phyloP scores from a whole-genome alignment of 2,329 filamentous ascomycete genomes.

The Sarocladium brachiariae region DNA sequence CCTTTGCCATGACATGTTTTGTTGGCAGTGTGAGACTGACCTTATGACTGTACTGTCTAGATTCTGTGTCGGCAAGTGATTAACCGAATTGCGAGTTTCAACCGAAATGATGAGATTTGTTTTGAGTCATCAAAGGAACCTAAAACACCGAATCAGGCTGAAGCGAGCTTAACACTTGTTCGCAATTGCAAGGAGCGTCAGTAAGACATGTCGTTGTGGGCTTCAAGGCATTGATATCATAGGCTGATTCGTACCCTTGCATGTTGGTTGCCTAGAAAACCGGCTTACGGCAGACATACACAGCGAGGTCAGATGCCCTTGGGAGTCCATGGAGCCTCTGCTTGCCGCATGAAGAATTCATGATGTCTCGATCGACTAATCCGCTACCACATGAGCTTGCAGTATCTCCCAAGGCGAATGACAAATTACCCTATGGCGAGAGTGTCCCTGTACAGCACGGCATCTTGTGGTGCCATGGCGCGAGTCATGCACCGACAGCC shows the following conservation, averaged over 20 bases:
- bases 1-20: neutral
- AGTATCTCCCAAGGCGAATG: neutral
- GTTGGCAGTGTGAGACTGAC: neutral
- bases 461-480: neutral
- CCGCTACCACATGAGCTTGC: neutral
- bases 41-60: conserved; percentile 22
- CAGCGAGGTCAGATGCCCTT: neutral
- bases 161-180: neutral
- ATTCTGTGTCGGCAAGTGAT: conserved; percentile 50
- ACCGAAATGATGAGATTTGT: neutral
- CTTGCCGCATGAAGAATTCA: neutral
- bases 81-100: neutral
- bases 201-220: neutral
- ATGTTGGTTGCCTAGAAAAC: conserved; percentile 2
- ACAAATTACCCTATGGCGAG: neutral
- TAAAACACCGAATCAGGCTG: neutral
- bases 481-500: conserved; percentile 5
- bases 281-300: conserved; percentile 7
- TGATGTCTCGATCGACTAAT: neutral
- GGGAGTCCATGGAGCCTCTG: neutral
- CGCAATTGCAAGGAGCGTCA: neutral
- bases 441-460: neutral
- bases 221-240: neutral
- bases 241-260: neutral
- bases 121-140: neutral